Conservation (phyloP, 805 yeast genomes). For the Sugiyamaella smithiae region DNA sequence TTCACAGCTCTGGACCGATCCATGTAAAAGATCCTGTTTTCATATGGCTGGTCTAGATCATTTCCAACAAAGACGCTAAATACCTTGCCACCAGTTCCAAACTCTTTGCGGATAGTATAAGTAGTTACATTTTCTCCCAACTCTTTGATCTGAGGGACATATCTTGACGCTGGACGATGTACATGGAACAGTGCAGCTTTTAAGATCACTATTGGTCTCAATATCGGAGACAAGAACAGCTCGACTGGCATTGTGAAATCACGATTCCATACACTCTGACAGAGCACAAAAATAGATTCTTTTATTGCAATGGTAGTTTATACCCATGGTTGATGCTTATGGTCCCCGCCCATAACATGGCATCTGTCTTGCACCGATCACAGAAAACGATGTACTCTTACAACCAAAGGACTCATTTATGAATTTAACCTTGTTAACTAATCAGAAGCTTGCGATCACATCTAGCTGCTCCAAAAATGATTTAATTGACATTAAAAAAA, state of each 20-base stretch:
- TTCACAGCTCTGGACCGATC: constrained; percentile 63
- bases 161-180: constrained; percentile 55
- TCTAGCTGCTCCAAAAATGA: no score
- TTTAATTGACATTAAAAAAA: no score
- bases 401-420: no score
- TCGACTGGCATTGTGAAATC: constrained; percentile 72
- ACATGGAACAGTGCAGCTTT: constrained; percentile 53
- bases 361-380: no score
- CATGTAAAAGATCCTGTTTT: constrained; percentile 49
- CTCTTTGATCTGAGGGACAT: constrained; percentile 53
- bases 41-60: constrained; percentile 27
- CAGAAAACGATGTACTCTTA: no score
- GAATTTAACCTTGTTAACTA: no score
- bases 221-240: constrained; percentile 53
- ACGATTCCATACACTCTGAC: no score
- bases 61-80: constrained; percentile 53
- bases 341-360: no score
- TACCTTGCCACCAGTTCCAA: constrained; percentile 59
- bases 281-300: no score
- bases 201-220: constrained; percentile 58
- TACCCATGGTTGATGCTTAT: no score
- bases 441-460: no score
- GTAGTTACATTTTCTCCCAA: constrained; percentile 33
- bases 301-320: no score
- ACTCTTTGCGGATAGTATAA: constrained; percentile 52